These are phyloP conservation scores for Sporobolomyces phaffii DNA, from an alignment of 768 basidiomycete genomes.

Conservation along the genomic window DNA sequence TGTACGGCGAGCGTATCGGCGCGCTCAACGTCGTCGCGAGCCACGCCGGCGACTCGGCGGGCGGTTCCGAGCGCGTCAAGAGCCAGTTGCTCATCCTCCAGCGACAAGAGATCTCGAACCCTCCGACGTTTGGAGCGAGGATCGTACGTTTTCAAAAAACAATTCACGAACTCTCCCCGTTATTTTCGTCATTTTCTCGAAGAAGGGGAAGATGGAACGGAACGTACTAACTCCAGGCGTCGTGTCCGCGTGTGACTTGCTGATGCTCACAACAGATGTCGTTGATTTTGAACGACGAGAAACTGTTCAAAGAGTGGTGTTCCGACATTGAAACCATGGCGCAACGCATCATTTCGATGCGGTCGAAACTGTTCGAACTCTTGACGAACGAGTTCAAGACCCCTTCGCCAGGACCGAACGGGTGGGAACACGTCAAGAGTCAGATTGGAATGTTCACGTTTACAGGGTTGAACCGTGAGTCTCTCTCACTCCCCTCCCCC, in stretches of 20 bases:
- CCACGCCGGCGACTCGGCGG: conserved; percentile 52
- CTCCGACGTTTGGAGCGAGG: conserved; percentile 80
- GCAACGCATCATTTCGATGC: conserved; percentile 85
- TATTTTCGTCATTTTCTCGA: too few species aligned
- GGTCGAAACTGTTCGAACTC: conserved; percentile 70
- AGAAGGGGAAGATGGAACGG: too few species aligned
- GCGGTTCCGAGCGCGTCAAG: conserved; percentile 75
- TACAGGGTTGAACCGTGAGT: conserved; percentile 61
- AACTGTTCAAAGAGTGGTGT: conserved; percentile 81
- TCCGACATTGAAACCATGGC: conserved; percentile 59
- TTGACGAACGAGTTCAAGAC: conserved; percentile 74
- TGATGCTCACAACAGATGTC: conserved; percentile 1
- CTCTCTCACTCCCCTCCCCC: neutral
- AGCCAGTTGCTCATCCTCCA: conserved; percentile 92
- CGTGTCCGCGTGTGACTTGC: too few species aligned
- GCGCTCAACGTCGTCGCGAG: conserved; percentile 69
- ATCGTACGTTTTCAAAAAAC: conserved; percentile 66
- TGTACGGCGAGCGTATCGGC: conserved; percentile 98
- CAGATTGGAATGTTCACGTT: conserved; percentile 78
- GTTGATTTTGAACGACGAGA: conserved; percentile 63
- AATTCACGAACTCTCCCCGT: too few species aligned
- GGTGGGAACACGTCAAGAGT: conserved; percentile 86
- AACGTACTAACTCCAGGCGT: too few species aligned
- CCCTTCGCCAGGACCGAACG: conserved; percentile 49
- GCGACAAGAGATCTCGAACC: conserved; percentile 97